Percentiles rank a stretch among this genome's conserved stretches.
phyloP scores from a whole-genome alignment of 352 stramenopile genomes.

The Sclerospora graminicola region DNA sequence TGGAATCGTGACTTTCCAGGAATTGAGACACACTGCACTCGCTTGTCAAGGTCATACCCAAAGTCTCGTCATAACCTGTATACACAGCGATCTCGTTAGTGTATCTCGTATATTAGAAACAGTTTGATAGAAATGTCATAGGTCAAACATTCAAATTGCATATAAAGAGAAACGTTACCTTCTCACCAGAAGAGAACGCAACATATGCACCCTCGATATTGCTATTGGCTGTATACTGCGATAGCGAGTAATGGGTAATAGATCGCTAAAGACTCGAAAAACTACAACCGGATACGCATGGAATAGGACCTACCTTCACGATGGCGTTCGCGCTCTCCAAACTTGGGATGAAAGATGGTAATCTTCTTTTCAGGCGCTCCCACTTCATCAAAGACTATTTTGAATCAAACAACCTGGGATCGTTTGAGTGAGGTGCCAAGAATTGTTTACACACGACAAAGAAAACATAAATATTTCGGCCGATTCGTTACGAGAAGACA shows the following conservation, averaged over 20 bases:
- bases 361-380: too few relatives aligned
- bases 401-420: constrained; percentile 95
- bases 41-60: too few relatives aligned
- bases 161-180: constrained; percentile 31
- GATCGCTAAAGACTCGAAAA: constrained; percentile 85
- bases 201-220: constrained; percentile 80
- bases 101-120: too few relatives aligned
- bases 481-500: too few relatives aligned
- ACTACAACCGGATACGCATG: constrained; percentile 71
- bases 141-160: constrained; percentile 55
- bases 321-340: too few relatives aligned
- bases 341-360: too few relatives aligned
- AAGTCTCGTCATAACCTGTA: too few relatives aligned
- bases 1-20: too few relatives aligned
- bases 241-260: constrained; percentile 67
- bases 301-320: too few relatives aligned
- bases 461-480: constrained; percentile 99
- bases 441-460: constrained; percentile 98
- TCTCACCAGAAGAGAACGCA: constrained; percentile 9
- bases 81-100: too few relatives aligned
- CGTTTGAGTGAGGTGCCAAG: constrained; percentile 93
- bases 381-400: constrained; percentile 96
- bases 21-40: too few relatives aligned
- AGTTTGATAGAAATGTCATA: constrained; percentile 60
- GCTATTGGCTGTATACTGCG: constrained; percentile 85